Base-by-base conservation (phyloP, 2,329 filamentous ascomycete genomes). In the Helotiales sp. region DNA sequence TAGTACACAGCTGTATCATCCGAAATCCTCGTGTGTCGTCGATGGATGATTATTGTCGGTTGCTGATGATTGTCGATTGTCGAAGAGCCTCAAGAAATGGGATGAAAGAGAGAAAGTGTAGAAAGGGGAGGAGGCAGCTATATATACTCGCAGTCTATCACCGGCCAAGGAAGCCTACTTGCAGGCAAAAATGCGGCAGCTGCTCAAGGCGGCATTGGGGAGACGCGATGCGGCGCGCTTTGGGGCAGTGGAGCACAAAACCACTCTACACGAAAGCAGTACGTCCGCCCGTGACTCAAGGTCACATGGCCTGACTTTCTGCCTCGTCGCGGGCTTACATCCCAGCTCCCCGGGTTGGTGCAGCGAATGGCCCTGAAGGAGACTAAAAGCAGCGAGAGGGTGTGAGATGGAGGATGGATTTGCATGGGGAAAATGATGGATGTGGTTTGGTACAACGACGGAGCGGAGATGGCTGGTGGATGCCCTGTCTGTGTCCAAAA, bases 201-300 rank as follows among this genome's bases (percentile, higher is more conserved):
- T 32, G 47, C 61, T 65, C 63, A 50, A 61, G 58, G 60, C 59
- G 34, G 24, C n/a, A 10, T 45, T 28, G 17, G 70, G 70, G 52
- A 60, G 70, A 72, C 70, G 70, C 64, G 70, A 26, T 34, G n/a
- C 3, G 54, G 65, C 66, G 61, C 68, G 60, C 28, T 24, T 57
- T 30, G 37, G 37, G 26, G 30, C 52, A 57, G 52, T 26, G 52
- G 8, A 58, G 17, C 15, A 40, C 8, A 8, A 50, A 22, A 32
- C 43, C 52, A 55, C 52, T 37, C 22, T 22, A 55, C 43, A 20
- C 55, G 28, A n/a, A 52, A 17, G 26, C 11, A 17, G 63, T 69
- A 37, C 70, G 57, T 32, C 11, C 28, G n/a, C 67, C 63, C 47
- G 63, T 73, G 71, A 72, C 64, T 72, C 57, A 34, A 7, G 43